Percentiles rank a stretch among this genome's conserved stretches.
Evolutionary conservation across 192 early-diverging fungal genomes (phyloP).

Genomic region (Coemansia sp.): DNA sequence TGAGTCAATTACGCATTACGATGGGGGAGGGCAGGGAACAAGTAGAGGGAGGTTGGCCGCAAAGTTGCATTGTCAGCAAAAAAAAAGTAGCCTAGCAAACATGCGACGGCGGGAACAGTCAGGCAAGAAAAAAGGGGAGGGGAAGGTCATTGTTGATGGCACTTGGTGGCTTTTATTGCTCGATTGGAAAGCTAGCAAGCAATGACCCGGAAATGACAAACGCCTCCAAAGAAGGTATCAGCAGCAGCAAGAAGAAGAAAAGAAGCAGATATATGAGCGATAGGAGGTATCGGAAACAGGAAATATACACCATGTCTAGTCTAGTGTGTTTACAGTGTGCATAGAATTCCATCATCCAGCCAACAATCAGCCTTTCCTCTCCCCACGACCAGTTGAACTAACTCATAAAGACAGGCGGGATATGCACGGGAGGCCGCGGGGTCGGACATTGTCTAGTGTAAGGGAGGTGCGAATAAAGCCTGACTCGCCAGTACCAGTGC

Average conservation of each 20-base stretch:
- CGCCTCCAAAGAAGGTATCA: background rate
- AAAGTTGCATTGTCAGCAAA: background rate
- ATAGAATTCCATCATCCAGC: background rate
- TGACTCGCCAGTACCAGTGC: background rate
- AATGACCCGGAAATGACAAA: background rate
- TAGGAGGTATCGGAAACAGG: background rate
- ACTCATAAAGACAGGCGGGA: background rate
- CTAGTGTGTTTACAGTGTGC: background rate
- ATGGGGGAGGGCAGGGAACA: background rate
- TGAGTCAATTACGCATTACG: background rate
- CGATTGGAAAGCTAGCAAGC: background rate
- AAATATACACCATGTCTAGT: background rate
- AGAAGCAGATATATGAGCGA: background rate
- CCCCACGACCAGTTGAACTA: background rate
- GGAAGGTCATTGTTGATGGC: conserved; percentile 6
- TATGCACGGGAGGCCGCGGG: conserved; percentile 11
- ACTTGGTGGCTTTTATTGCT: conserved; percentile 8
- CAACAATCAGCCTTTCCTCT: background rate
- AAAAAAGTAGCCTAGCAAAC: background rate
- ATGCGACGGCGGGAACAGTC: background rate
- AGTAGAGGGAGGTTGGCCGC: background rate
- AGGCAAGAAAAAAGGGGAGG: background rate
- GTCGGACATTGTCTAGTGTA: conserved; percentile 1
- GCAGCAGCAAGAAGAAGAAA: background rate
- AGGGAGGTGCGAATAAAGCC: background rate